Base-by-base conservation (phyloP, 495 filamentous ascomycete species). In the Penicillium lagena region DNA sequence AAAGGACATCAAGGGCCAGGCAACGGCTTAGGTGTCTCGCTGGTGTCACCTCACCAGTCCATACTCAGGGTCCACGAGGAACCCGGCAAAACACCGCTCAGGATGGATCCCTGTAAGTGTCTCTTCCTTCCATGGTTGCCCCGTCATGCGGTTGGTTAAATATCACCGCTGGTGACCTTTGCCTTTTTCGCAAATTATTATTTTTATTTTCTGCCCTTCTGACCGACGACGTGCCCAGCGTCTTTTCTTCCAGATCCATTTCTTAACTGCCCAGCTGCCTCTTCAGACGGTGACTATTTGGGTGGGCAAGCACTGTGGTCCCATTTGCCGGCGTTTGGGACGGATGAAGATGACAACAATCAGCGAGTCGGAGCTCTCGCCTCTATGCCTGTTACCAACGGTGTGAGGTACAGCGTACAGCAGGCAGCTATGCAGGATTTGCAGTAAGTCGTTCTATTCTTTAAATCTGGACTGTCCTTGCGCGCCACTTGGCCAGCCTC, bases 331-430 rank as follows among this genome's bases (percentile, higher is more conserved):
- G 57, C 60, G 22, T 71, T 66, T 51, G 44, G 55, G 37, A 60
- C 58, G 40, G 64, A 70, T n/a, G 68, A 70, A 36, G 70, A 72
- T n/a, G 68, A 67, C 37, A 51, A 52, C 36, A 53, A 40, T 49
- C 67, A 63, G 39, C 64, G 68, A 62, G 63, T 70, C 55, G 67
- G 65, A 57, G 60, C 54, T 40, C 58, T 74, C 46, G 57, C 63
- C 50, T 65, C 71, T 15, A 65, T 72, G 50, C 59, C 68, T 57
- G 63, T 62, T 51, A 68, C 61, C 59, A 73, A 69, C 65, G 64
- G 67, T 58, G 55, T 71, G 54, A 58, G 64, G 54, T 74, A 71
- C 66, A 67, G 62, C 55, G 55, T 67, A 60, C 66, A 66, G 51
- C 62, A 63, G 50, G 49, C 66, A 67, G 59, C 55, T 41, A 52